Percentiles rank a stretch among this genome's conserved stretches.
phyloP scores from a whole-genome alignment of 345 rosid species.

The Bruguiera parviflora region DNA sequence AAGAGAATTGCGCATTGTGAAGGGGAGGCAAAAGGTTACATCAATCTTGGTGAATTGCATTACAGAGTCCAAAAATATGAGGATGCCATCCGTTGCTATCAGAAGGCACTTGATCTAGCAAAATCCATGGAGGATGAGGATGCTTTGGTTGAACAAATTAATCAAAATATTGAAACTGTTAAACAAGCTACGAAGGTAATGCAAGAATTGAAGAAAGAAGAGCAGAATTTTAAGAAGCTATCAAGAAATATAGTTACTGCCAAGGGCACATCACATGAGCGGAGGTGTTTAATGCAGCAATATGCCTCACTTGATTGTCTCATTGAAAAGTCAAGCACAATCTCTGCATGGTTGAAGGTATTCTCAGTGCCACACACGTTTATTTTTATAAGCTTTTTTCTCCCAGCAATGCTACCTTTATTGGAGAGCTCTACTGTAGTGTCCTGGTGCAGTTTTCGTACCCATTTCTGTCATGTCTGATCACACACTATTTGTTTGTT shows the following conservation, averaged over 20 bases:
- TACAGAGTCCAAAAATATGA: conserved; percentile 71
- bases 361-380: neutral
- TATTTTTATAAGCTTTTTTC: neutral
- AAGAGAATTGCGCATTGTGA: conserved; percentile 61
- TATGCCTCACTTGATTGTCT: conserved; percentile 66
- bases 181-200: conserved; percentile 62
- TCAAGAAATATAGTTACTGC: conserved; percentile 49
- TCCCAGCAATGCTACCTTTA: neutral
- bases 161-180: conserved; percentile 58
- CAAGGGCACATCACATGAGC: conserved; percentile 54
- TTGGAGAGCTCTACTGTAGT: neutral
- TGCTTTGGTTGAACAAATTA: conserved; percentile 59
- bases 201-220: conserved; percentile 71
- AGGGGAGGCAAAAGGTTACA: conserved; percentile 96
- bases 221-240: conserved; percentile 76
- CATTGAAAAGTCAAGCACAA: conserved; percentile 67
- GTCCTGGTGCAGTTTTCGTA: too few species aligned
- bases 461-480: too few species aligned
- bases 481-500: too few species aligned
- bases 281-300: conserved; percentile 63
- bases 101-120: conserved; percentile 72
- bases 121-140: conserved; percentile 89
- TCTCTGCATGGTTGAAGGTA: conserved; percentile 79
- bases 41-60: conserved; percentile 88
- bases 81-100: conserved; percentile 67